Percentiles rank a stretch among this genome's conserved stretches.
These are phyloP conservation scores for Colletotrichum agaves DNA, from an alignment of 2,329 filamentous ascomycete species.

Conservation along the genomic window DNA sequence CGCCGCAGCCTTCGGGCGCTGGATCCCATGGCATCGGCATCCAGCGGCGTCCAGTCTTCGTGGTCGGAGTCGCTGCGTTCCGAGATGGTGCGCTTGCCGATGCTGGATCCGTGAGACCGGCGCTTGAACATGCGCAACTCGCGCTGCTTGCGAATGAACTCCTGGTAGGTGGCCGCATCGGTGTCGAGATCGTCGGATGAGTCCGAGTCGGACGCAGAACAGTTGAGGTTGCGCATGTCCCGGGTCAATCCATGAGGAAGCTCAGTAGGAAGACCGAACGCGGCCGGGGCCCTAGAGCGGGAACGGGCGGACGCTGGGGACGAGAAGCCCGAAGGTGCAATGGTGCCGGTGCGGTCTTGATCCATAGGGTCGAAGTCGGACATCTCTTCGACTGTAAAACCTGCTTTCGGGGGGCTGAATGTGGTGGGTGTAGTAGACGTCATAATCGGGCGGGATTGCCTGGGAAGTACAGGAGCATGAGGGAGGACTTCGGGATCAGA, in stretches of 20 bases:
- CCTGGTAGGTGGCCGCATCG: slow-evolving; percentile 46
- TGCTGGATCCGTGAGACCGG: slow-evolving; percentile 63
- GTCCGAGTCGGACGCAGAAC: slow-evolving; percentile 50
- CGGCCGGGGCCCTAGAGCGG: slow-evolving; percentile 45
- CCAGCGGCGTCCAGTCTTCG: slow-evolving; percentile 46
- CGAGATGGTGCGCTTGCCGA: slow-evolving; percentile 65
- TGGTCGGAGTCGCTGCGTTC: slow-evolving; percentile 63
- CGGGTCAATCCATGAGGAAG: slow-evolving; percentile 57
- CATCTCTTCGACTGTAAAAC: slow-evolving; percentile 57
- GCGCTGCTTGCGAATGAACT: slow-evolving; percentile 54
- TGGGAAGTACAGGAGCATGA: slow-evolving; percentile 1
- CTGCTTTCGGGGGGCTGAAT: not conserved
- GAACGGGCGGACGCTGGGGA: slow-evolving; percentile 54
- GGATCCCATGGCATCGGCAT: slow-evolving; percentile 55
- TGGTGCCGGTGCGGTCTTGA: slow-evolving; percentile 53
- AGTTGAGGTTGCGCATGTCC: slow-evolving; percentile 58
- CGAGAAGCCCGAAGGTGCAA: slow-evolving; percentile 60
- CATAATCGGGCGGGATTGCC: slow-evolving; percentile 20
- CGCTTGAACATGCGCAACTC: slow-evolving; percentile 57
- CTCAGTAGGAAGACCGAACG: slow-evolving; percentile 40
- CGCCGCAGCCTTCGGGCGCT: slow-evolving; percentile 61
- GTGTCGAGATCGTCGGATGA: slow-evolving; percentile 50
- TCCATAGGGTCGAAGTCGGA: slow-evolving; percentile 58
- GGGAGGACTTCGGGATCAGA: slow-evolving; percentile 39
- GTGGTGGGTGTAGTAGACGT: not conserved